Base-by-base conservation (phyloP, 1,284 basidiomycete genomes). In the Baeospora myosura region DNA sequence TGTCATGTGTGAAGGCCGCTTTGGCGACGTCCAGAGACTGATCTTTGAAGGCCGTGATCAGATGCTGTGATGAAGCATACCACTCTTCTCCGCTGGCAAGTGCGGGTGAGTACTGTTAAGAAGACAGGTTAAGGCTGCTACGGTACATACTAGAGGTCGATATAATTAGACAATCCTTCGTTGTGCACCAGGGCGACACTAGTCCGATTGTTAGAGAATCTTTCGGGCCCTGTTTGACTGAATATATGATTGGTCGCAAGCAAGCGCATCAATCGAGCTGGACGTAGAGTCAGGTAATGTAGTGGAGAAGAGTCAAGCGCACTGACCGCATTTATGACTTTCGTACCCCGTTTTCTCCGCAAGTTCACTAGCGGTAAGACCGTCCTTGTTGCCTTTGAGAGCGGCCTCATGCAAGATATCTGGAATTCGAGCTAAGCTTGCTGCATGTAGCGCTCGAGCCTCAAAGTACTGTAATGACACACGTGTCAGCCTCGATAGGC, bases 381-480 rank as follows among this genome's bases (percentile, higher is more conserved):
- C 32, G 16, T 17, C 32, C 23, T 25, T 20, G 36, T 31, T 43
- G 22, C 42, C 42, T 18, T 34, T 16, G 17, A 28, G 16, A 11
- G 5, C 38, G 10, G 24, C 37, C 14, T 25, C 14, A 14, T 43
- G 37, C 5, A 43, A 20, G 10, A 43, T 43, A 21, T 43, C 37
- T 4, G 42, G 42, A 8, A 43, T 39, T 5, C 37, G 35, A 11
- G 42, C 37, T 29, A 36, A n/a, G 8, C 18, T 17, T 11, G 32
- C 31, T 10, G 40, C 40, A 14, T 36, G 29, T n/a, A 36, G n/a
- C 10, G 40, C 42, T 12, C 37, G n/a, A 16, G 16, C 20, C 21
- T 43, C 42, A 20, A 43, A 39, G 39, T 43, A 39, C 42, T 43
- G 23, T 7, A 42, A 33, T n/a, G n/a, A n/a, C n/a, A n/a, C n/a